A percentile compares a stretch with the other conserved stretches of the same genome.
Conservation (phyloP, 805 yeast species). For the Sungouiozyma intestinalis region DNA sequence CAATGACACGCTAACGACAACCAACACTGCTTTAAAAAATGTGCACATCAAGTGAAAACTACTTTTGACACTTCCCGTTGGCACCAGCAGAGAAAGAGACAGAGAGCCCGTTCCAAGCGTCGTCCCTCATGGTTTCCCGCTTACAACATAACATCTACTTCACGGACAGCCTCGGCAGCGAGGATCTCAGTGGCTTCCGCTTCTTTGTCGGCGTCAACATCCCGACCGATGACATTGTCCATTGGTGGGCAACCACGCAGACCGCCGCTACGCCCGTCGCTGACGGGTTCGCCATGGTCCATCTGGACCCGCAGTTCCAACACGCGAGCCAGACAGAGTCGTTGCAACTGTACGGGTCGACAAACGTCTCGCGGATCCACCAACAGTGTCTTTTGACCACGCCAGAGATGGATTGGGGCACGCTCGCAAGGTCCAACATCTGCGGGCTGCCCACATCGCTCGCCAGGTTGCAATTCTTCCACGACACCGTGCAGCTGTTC, state of each 20-base stretch:
- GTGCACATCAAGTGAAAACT: too few species aligned
- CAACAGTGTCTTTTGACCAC: background rate
- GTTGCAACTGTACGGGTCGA: background rate
- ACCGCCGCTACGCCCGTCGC: slow-evolving; percentile 13
- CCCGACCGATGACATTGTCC: slow-evolving; percentile 27
- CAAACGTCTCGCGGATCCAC: background rate
- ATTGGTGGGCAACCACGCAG: slow-evolving; percentile 8
- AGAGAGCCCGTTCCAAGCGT: too few species aligned
- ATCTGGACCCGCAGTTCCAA: slow-evolving; percentile 25
- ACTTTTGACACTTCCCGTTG: background rate
- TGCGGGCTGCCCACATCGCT: background rate
- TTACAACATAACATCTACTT: background rate
- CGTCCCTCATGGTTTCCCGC: background rate
- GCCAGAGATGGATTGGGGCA: background rate
- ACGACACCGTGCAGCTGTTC: background rate
- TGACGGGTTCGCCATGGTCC: slow-evolving; percentile 27
- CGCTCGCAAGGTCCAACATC: background rate
- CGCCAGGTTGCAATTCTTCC: background rate
- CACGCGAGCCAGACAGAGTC: background rate
- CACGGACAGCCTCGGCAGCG: background rate
- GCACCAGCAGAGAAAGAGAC: too few species aligned
- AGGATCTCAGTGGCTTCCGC: slow-evolving; percentile 12
- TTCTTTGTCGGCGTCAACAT: slow-evolving; percentile 30
- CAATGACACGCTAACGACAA: background rate
- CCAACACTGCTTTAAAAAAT: too few species aligned